Evolutionary conservation across 306 rosid genomes (phyloP), one percentile per base, ranked within the genome.

Genomic region (Comarum palustre): DNA sequence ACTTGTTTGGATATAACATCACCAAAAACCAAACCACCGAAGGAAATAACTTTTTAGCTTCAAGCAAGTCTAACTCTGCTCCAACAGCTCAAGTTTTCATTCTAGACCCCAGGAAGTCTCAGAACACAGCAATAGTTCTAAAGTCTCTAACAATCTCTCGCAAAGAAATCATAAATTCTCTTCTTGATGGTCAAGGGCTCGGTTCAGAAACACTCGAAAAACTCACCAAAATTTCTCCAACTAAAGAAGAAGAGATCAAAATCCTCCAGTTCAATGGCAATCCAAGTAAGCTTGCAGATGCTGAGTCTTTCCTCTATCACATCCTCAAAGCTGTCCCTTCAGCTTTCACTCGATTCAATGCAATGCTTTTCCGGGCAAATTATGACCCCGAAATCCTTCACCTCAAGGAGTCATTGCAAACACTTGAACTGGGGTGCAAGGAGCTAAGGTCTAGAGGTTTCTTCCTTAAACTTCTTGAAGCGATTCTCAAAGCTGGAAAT

Each of bases 401-500:
- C 63, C 88, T 87, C 25, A 86, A 76, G 79, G 87, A 89, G 68
- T 51, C 78, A n/a, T 67, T 88, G 39, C 89, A 84, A 54, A 78
- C 91, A 71, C 84, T 93, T 61, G 87, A 87, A 72, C 51, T 61
- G 58, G 91, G 88, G 20, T 91, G 98, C 77, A 82, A 86, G 77
- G 97, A 89, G 76, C 89, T 89, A 3, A 82, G 84, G 51, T 61
- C 76, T 41, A 82, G 87, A 11, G 86, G 86, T 7, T 75, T 94
- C 9, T 87, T 94, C 69, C 73, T 87, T 39, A 94, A 86, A 75
- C 92, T 94, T 20, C 88, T 94, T 0, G 97, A 94, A 73, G 97
- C 95, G 38, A 87, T 92, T 79, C 92, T 94, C 82, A 94, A 88
- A 80, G 88, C 98, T 4, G 91, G 97, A 50, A 91, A 91, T 67